Conservation (phyloP, 2,329 filamentous ascomycete species). For the Venturia pyrina region DNA sequence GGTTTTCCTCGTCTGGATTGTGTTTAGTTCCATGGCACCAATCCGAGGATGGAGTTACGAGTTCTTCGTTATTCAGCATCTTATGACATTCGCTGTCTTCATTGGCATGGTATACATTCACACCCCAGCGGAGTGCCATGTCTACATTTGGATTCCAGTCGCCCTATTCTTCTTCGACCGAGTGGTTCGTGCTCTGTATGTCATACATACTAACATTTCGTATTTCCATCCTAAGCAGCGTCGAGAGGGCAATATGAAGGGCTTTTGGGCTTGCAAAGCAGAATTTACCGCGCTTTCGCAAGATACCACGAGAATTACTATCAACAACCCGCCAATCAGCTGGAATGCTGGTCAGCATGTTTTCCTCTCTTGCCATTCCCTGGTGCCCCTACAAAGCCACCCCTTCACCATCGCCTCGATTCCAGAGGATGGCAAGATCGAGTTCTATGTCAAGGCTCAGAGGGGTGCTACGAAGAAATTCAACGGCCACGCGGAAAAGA, state of each 20-base stretch:
- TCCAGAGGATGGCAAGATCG: slow-evolving; percentile 43
- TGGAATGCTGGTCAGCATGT: slow-evolving; percentile 56
- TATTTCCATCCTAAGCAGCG: slow-evolving; percentile 29
- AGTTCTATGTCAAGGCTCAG: slow-evolving; percentile 47
- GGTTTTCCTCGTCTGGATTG: slow-evolving; percentile 56
- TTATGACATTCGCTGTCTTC: slow-evolving; percentile 35
- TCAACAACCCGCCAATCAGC: slow-evolving; percentile 42
- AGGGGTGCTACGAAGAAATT: slow-evolving; percentile 43
- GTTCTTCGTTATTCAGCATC: no score
- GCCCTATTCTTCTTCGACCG: slow-evolving; percentile 54
- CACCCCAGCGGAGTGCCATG: slow-evolving; percentile 47
- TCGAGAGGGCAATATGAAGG: slow-evolving; percentile 18
- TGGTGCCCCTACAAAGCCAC: slow-evolving; percentile 51
- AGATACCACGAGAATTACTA: slow-evolving; percentile 46
- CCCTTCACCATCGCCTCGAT: slow-evolving; percentile 55
- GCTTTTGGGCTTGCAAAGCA: slow-evolving; percentile 28
- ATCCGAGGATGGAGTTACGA: slow-evolving; percentile 34
- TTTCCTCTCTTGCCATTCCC: slow-evolving; percentile 47
- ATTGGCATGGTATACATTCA: slow-evolving; percentile 55
- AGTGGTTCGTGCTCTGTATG: slow-evolving; percentile 33
- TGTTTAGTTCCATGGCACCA: slow-evolving; percentile 52
- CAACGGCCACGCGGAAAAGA: slow-evolving; percentile 40
- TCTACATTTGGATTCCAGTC: slow-evolving; percentile 58
- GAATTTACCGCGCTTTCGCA: slow-evolving; percentile 39
- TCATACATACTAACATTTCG: slow-evolving; percentile 30